phyloP scores from a whole-genome alignment of 805 yeast species.

The Candida xyloterini region DNA sequence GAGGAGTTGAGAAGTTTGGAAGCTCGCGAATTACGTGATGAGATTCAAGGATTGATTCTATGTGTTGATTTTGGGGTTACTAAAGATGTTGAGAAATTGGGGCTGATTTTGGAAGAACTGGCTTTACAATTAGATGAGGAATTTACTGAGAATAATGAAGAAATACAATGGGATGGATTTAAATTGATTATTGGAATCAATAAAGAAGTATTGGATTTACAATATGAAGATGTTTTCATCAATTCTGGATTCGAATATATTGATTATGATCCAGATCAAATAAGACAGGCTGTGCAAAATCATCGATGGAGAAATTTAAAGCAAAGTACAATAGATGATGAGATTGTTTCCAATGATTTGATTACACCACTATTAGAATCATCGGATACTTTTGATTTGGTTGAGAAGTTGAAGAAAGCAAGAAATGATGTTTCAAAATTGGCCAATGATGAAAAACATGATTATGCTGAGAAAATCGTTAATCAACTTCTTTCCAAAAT shows the following conservation, averaged over 20 bases:
- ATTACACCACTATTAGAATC: slow-evolving; percentile 1
- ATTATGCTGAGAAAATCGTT: slow-evolving; percentile 1
- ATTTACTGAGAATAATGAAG: slow-evolving; percentile 20
- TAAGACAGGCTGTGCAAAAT: slow-evolving; percentile 40
- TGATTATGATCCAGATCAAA: slow-evolving; percentile 31
- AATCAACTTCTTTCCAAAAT: neutral
- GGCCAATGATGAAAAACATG: neutral
- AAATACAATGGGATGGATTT: slow-evolving; percentile 35
- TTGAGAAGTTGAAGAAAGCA: slow-evolving; percentile 3
- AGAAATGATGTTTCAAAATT: slow-evolving; percentile 1
- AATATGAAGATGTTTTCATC: slow-evolving; percentile 4
- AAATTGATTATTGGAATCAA: slow-evolving; percentile 35
- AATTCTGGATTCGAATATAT: slow-evolving; percentile 43
- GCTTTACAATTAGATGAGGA: slow-evolving; percentile 23
- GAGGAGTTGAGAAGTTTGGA: slow-evolving; percentile 39
- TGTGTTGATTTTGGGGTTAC: slow-evolving; percentile 32
- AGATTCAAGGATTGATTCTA: slow-evolving; percentile 43
- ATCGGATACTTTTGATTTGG: neutral
- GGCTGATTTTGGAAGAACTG: slow-evolving; percentile 21
- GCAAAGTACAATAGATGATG: neutral
- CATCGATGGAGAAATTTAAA: slow-evolving; percentile 42
- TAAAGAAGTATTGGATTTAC: neutral
- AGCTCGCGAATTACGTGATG: slow-evolving; percentile 42
- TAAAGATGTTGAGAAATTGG: slow-evolving; percentile 11
- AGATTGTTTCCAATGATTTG: neutral